Conservation (phyloP, 495 filamentous ascomycete genomes). For the Podospora bellae-mahoneyi region DNA sequence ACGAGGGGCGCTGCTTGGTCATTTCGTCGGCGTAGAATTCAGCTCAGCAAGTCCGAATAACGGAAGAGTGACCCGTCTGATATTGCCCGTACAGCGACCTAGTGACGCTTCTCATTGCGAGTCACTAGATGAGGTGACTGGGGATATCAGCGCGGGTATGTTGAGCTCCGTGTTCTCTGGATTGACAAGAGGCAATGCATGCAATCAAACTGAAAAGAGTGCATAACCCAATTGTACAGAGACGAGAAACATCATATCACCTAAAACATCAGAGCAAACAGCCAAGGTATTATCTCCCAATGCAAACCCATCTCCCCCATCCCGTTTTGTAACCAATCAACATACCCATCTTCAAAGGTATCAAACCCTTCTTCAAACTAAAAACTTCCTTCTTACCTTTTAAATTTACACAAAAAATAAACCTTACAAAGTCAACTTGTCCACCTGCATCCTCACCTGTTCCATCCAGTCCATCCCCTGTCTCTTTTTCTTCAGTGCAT, state of each 20-base stretch:
- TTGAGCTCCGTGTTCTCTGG: too few relatives aligned
- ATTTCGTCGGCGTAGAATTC: background rate
- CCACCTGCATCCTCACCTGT: constrained; percentile 24
- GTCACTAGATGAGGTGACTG: too few relatives aligned
- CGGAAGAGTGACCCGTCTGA: background rate
- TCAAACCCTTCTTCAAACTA: background rate
- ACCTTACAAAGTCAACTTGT: constrained; percentile 17
- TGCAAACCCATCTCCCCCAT: background rate
- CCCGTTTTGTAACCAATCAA: background rate
- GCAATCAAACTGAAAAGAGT: too few relatives aligned
- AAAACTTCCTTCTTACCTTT: background rate
- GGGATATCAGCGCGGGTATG: too few relatives aligned
- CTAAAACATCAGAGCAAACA: background rate
- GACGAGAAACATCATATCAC: background rate
- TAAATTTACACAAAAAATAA: background rate
- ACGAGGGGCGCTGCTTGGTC: background rate
- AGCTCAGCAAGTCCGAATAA: background rate
- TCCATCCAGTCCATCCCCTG: constrained; percentile 26
- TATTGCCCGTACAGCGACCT: too few relatives aligned
- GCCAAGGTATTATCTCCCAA: background rate
- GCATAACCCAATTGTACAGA: background rate
- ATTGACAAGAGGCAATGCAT: too few relatives aligned
- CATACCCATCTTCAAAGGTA: background rate
- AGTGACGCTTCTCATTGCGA: too few relatives aligned
- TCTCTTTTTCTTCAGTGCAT: constrained; percentile 22